phyloP scores from a whole-genome alignment of 1,284 basidiomycete species.

The Leccinum colubrinum region DNA sequence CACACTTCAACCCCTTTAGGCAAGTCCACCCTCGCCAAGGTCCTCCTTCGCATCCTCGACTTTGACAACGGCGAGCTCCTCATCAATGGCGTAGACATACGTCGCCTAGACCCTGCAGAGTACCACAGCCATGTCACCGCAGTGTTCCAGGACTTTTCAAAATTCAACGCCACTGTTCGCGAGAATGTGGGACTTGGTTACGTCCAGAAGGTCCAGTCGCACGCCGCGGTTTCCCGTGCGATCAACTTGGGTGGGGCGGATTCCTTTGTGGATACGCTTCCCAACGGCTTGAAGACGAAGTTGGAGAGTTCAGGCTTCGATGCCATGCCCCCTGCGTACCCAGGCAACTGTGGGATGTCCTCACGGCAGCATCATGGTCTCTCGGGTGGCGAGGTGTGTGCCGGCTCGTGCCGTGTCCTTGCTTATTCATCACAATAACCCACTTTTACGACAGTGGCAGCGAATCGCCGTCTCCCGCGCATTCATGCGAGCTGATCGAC shows the following conservation, averaged over 20 bases:
- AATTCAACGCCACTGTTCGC: conserved; percentile 68
- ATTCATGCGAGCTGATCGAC: conserved; percentile 75
- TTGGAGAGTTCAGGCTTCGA: conserved; percentile 63
- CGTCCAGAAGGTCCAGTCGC: conserved; percentile 53
- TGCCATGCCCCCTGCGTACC: conserved; percentile 40
- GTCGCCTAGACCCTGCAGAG: conserved; percentile 59
- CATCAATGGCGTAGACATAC: conserved; percentile 68
- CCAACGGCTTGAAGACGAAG: conserved; percentile 63
- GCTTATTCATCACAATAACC: conserved; percentile 20
- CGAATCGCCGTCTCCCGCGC: conserved; percentile 79
- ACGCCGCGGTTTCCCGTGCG: conserved; percentile 55
- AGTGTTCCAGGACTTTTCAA: conserved; percentile 83
- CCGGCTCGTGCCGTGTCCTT: neutral
- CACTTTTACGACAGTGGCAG: conserved; percentile 64
- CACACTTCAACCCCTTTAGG: conserved; percentile 38
- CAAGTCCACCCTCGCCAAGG: conserved; percentile 80
- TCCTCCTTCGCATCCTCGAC: conserved; percentile 74
- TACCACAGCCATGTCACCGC: conserved; percentile 71
- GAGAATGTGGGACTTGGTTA: conserved; percentile 80
- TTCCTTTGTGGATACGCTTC: conserved; percentile 57
- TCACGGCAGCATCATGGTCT: conserved; percentile 55
- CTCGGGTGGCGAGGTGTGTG: conserved; percentile 73
- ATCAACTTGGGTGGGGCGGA: conserved; percentile 66
- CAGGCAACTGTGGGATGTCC: conserved; percentile 25
- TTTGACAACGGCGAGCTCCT: conserved; percentile 63